These are phyloP conservation scores for Candida easanensis DNA, from an alignment of 805 yeast genomes.

Conservation along the genomic window DNA sequence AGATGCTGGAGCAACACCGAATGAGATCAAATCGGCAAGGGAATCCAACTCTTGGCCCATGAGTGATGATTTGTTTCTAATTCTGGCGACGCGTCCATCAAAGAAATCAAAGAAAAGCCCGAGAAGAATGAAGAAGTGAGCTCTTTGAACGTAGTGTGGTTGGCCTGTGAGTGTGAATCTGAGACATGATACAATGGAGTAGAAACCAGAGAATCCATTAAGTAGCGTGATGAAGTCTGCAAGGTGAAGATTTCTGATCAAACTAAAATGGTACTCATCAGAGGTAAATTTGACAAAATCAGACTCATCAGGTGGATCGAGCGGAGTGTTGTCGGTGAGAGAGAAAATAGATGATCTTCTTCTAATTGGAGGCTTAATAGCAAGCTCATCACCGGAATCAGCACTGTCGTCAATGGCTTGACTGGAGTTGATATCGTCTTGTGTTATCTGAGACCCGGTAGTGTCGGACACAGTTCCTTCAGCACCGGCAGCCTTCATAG, in stretches of 20 bases:
- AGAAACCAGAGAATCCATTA: conserved; percentile 93
- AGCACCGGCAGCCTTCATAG: conserved; percentile 4
- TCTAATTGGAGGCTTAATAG: conserved; percentile 20
- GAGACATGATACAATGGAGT: conserved; percentile 81
- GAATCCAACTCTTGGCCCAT: conserved; percentile 99
- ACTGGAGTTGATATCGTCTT: conserved; percentile 4
- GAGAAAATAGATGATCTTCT: conserved; percentile 56
- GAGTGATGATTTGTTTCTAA: conserved; percentile 84
- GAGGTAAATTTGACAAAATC: conserved; percentile 79
- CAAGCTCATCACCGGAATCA: conserved; percentile 20
- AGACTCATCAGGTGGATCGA: conserved; percentile 73
- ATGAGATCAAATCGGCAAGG: conserved; percentile 89
- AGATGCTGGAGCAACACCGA: conserved; percentile 94
- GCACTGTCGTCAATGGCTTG: conserved; percentile 20
- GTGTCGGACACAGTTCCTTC: neutral
- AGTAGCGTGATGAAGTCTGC: conserved; percentile 95
- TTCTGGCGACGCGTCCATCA: conserved; percentile 95
- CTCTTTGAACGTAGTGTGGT: conserved; percentile 74
- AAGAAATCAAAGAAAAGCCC: conserved; percentile 95
- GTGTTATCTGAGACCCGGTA: conserved; percentile 5
- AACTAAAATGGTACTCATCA: conserved; percentile 81
- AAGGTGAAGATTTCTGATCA: conserved; percentile 84
- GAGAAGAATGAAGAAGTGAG: conserved; percentile 83
- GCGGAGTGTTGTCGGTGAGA: conserved; percentile 37
- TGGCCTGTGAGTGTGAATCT: conserved; percentile 73